Percentiles rank a stretch among this genome's conserved stretches.
phyloP scores from a whole-genome alignment of 108 stramenopile genomes.

The Skeletonema marinoi region DNA sequence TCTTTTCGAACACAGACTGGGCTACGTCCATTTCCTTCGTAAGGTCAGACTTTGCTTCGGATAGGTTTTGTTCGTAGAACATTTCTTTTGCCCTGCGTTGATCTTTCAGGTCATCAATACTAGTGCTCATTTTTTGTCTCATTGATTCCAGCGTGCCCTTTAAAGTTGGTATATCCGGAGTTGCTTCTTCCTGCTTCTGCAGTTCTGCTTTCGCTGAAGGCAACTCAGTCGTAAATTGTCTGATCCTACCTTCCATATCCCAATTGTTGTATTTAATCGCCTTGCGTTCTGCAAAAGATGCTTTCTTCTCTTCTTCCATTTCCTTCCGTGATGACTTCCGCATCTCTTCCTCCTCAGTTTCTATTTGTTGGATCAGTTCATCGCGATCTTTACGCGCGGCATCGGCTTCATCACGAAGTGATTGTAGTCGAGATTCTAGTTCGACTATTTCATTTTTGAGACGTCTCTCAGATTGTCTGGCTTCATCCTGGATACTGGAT shows the following conservation, averaged over 20 bases:
- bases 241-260: conserved; percentile 27
- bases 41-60: conserved; percentile 1
- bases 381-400: conserved; percentile 1
- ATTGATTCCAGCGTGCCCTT: not conserved
- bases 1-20: conserved; percentile 10
- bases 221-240: not conserved
- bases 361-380: not conserved
- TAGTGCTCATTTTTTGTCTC: conserved; percentile 2
- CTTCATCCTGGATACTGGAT: conserved; percentile 20
- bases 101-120: conserved; percentile 24
- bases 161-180: conserved; percentile 16
- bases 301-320: conserved; percentile 8
- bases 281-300: conserved; percentile 6
- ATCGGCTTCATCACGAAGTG: conserved; percentile 21
- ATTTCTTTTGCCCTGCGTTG: conserved; percentile 25
- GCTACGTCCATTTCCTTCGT: conserved; percentile 3
- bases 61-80: conserved; percentile 26
- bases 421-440: conserved; percentile 23
- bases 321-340: conserved; percentile 10
- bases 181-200: not conserved
- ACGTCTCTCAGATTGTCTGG: conserved; percentile 15
- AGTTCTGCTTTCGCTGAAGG: conserved; percentile 5
- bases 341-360: conserved; percentile 17
- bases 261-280: conserved; percentile 16
- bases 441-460: conserved; percentile 28